These are phyloP conservation scores for Candida glaebosa DNA, from an alignment of 805 yeast species.

Conservation along the genomic window DNA sequence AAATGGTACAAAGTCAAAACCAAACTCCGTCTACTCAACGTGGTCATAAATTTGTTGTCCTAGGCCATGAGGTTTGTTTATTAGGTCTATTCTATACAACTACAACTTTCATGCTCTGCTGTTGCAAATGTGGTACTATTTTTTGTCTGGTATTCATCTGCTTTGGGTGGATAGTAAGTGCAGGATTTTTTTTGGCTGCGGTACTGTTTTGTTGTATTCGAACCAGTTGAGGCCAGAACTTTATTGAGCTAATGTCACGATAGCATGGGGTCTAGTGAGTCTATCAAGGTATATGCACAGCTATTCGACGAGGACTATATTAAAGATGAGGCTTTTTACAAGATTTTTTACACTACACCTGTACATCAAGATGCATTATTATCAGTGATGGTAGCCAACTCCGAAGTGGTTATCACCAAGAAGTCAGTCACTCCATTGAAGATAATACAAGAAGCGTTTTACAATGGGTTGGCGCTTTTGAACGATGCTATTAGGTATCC, in stretches of 20 bases:
- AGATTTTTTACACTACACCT: conserved; percentile 20
- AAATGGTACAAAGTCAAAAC: too few relatives aligned
- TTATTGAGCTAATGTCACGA: not conserved
- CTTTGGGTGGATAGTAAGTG: too few relatives aligned
- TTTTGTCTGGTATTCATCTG: too few relatives aligned
- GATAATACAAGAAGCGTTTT: conserved; percentile 11
- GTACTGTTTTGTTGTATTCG: too few relatives aligned
- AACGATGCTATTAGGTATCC: conserved; percentile 18
- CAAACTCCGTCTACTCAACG: too few relatives aligned
- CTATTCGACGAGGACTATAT: conserved; percentile 16
- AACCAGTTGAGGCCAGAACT: too few relatives aligned
- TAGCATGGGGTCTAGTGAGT: conserved; percentile 11
- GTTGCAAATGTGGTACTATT: too few relatives aligned
- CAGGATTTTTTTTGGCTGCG: too few relatives aligned
- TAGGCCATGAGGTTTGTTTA: too few relatives aligned
- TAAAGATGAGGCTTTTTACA: conserved; percentile 19
- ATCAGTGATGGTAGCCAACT: conserved; percentile 19
- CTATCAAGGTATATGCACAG: conserved; percentile 19
- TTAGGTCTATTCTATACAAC: too few relatives aligned
- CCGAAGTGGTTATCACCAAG: conserved; percentile 6
- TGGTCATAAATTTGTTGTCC: too few relatives aligned
- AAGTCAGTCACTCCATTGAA: conserved; percentile 1
- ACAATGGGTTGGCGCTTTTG: conserved; percentile 18
- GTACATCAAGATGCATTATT: conserved; percentile 21
- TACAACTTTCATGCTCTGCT: too few relatives aligned